Evolutionary conservation across 805 yeast species (phyloP), one percentile per base, ranked within the genome.

Genomic region (Tetrapisispora namnaoensis): DNA sequence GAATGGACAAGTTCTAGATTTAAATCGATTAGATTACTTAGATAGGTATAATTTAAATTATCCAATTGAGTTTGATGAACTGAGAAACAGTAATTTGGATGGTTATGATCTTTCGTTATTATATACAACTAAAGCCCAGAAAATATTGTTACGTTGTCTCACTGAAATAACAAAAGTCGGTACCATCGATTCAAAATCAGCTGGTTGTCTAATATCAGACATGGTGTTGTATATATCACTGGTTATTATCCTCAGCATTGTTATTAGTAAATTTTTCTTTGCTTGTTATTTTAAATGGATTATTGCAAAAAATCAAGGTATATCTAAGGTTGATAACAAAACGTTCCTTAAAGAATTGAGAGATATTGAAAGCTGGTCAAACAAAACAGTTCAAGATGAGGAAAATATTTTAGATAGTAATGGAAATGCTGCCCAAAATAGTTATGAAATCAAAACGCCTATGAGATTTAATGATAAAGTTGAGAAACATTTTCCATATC

Each of bases 211-310:
- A 60, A 95, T 96, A 0, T 87, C 97, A 0, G 70, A 80, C 47
- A 80, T 89, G 37, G 96, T 93, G 1, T 75, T 93, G 51, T 78
- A 79, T 56, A 75, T 84, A 5, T 86, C 97, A 1, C 74, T 93
- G 59, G 82, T 84, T 9, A 87, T 93, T 62, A 89, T 93, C 58
- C 72, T 93, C 50, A 76, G 95, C 1, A 78, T 93, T 47, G 95
- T 90, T 18, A 60, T 82, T 46, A 73, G 74, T 41, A 90, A 90
- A 68, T 93, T 93, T 59, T 49, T 83, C 13, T 72, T 90, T 65
- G 97, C 98, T 0, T 82, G 91, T 61, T 87, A 89, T 63, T 93
- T 84, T 73, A 80, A 84, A 55, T 91, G 96, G 95, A 67, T 79
- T 50, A 69, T 91, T 17, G 75, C 96, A 11, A 78, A 80, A 40